These are phyloP conservation scores for Clavariopsis aquatica DNA, from an alignment of 495 filamentous ascomycete species.

Conservation along the genomic window DNA sequence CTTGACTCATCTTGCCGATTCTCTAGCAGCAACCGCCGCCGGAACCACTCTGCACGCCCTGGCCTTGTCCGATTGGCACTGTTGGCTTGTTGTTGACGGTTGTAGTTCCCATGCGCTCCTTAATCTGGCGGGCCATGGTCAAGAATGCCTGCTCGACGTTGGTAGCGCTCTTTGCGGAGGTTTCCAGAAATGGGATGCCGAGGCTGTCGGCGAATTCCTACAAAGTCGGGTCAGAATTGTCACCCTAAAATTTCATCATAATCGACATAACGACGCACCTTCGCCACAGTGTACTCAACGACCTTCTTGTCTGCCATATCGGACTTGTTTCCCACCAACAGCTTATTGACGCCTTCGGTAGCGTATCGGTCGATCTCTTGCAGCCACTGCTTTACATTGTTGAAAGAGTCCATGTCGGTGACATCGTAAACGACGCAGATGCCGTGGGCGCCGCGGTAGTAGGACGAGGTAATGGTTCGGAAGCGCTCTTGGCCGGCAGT, in stretches of 20 bases:
- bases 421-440: slow-evolving; percentile 99
- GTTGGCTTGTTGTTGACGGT: slow-evolving; percentile 98
- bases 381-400: slow-evolving; percentile 99
- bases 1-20: slow-evolving; percentile 13
- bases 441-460: slow-evolving; percentile 97
- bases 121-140: slow-evolving; percentile 99
- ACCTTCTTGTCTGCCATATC: slow-evolving; percentile 99
- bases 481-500: slow-evolving; percentile 98
- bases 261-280: slow-evolving; percentile 59
- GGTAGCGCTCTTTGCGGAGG: slow-evolving; percentile 97
- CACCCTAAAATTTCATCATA: neutral
- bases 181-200: slow-evolving; percentile 99
- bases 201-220: slow-evolving; percentile 99
- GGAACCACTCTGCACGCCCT: slow-evolving; percentile 89
- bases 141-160: slow-evolving; percentile 99
- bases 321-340: slow-evolving; percentile 98
- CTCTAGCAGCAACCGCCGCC: slow-evolving; percentile 92
- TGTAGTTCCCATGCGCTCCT: slow-evolving; percentile 98
- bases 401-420: slow-evolving; percentile 99
- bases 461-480: slow-evolving; percentile 98
- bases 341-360: slow-evolving; percentile 98
- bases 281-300: slow-evolving; percentile 98
- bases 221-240: slow-evolving; percentile 3
- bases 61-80: slow-evolving; percentile 90
- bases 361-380: slow-evolving; percentile 99